These are phyloP conservation scores for Vaccinium myrtillus DNA, from an alignment of 148 eudicot species.

Conservation along the genomic window DNA sequence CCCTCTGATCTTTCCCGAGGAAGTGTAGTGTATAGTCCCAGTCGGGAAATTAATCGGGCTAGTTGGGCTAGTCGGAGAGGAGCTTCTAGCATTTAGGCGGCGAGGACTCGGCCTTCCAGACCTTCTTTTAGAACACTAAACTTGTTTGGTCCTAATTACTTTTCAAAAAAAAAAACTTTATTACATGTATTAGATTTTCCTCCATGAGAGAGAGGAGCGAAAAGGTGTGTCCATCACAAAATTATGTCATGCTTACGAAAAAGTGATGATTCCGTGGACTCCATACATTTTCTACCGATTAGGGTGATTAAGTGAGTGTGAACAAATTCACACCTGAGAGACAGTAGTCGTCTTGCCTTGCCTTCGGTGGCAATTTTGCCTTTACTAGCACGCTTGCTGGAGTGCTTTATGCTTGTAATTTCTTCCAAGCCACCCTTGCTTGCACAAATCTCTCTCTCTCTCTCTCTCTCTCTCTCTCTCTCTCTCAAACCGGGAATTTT, in stretches of 20 bases:
- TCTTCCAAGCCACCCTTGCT: conserved; percentile 10
- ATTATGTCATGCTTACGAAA: too few relatives aligned
- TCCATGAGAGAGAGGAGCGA: background rate
- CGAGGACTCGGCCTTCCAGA: too few relatives aligned
- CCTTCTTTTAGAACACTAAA: too few relatives aligned
- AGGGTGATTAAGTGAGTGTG: too few relatives aligned
- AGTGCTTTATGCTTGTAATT: background rate
- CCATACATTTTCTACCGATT: too few relatives aligned
- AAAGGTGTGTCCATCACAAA: too few relatives aligned
- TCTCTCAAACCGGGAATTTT: background rate
- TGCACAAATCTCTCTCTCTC: background rate
- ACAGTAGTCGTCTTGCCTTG: conserved; percentile 1
- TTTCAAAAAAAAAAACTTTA: background rate
- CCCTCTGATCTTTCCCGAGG: too few relatives aligned
- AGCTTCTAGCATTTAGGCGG: too few relatives aligned
- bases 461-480: background rate
- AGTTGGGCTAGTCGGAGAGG: too few relatives aligned
- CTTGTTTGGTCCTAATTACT: background rate
- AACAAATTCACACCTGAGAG: background rate
- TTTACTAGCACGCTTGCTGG: background rate
- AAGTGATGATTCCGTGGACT: too few relatives aligned
- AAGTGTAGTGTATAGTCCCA: too few relatives aligned
- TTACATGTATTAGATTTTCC: background rate
- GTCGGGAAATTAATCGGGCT: too few relatives aligned
- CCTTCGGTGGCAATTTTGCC: conserved; percentile 4